These are phyloP conservation scores for Aspergillus neoniger DNA, from an alignment of 2,329 filamentous ascomycete genomes.

Conservation along the genomic window DNA sequence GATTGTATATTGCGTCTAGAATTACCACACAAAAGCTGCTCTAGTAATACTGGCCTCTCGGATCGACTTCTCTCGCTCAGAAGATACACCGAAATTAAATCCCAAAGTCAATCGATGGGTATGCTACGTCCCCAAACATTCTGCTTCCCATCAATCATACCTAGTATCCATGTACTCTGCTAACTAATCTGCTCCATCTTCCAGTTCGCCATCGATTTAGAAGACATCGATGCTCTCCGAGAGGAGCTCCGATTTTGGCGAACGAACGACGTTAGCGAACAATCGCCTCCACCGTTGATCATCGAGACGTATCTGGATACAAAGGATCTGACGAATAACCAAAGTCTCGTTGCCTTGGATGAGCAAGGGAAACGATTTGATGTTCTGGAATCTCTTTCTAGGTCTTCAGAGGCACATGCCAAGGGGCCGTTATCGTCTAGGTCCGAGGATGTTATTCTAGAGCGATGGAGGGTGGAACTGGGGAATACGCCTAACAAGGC, in stretches of 20 bases:
- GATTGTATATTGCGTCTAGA: slow-evolving; percentile 54
- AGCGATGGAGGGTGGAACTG: slow-evolving; percentile 87
- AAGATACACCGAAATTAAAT: slow-evolving; percentile 54
- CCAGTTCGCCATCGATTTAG: slow-evolving; percentile 92
- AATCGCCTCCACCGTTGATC: slow-evolving; percentile 77
- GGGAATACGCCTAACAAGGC: slow-evolving; percentile 58
- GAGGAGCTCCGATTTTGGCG: slow-evolving; percentile 83
- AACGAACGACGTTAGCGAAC: slow-evolving; percentile 72
- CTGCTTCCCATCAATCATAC: not conserved
- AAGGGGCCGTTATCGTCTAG: slow-evolving; percentile 50
- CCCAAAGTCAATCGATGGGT: slow-evolving; percentile 86
- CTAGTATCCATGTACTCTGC: not conserved
- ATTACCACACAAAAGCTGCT: slow-evolving; percentile 87
- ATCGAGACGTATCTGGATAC: slow-evolving; percentile 90
- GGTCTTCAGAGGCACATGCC: slow-evolving; percentile 52
- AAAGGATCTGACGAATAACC: slow-evolving; percentile 74
- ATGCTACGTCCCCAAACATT: slow-evolving; percentile 40
- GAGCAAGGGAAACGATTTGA: slow-evolving; percentile 91
- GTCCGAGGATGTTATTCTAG: slow-evolving; percentile 74
- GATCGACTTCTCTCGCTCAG: slow-evolving; percentile 65
- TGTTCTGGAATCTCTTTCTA: slow-evolving; percentile 77
- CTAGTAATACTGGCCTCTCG: slow-evolving; percentile 80
- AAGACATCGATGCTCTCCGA: slow-evolving; percentile 84
- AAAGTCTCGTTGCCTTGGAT: slow-evolving; percentile 84
- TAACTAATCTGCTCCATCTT: not conserved